These are phyloP conservation scores for Sclerospora graminicola DNA, from an alignment of 352 stramenopile genomes.

Conservation along the genomic window DNA sequence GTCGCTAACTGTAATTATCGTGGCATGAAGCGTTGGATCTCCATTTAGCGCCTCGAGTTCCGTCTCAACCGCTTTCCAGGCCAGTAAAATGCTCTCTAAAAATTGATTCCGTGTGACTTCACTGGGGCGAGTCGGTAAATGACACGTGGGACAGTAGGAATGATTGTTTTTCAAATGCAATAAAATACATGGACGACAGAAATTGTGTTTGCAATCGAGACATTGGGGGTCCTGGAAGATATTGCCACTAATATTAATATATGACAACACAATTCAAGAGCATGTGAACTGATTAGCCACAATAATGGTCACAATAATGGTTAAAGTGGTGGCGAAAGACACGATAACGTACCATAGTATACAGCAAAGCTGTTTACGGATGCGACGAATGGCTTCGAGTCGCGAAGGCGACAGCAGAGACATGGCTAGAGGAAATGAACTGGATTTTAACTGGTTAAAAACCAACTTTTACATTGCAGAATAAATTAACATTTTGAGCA, in stretches of 20 bases:
- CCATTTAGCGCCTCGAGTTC: slow-evolving; percentile 34
- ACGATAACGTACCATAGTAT: slow-evolving; percentile 46
- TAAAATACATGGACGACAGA: slow-evolving; percentile 69
- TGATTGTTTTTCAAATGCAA: slow-evolving; percentile 46
- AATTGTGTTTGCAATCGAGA: slow-evolving; percentile 85
- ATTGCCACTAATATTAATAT: slow-evolving; percentile 28
- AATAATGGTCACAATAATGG: background rate
- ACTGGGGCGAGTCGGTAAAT: slow-evolving; percentile 59
- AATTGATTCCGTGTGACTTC: slow-evolving; percentile 83
- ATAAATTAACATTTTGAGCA: too few species aligned
- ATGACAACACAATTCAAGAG: slow-evolving; percentile 1
- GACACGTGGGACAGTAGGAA: slow-evolving; percentile 55
- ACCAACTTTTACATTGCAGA: too few species aligned
- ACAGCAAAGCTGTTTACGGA: slow-evolving; percentile 73
- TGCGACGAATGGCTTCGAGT: slow-evolving; percentile 51
- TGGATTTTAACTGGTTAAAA: too few species aligned
- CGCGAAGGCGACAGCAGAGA: slow-evolving; percentile 45
- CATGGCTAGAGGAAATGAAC: slow-evolving; percentile 15
- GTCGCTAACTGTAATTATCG: slow-evolving; percentile 18
- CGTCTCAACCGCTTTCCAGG: slow-evolving; percentile 66
- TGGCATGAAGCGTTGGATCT: slow-evolving; percentile 24
- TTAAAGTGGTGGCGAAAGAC: background rate
- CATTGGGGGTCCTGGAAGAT: slow-evolving; percentile 81
- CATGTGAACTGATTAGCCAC: too few species aligned
- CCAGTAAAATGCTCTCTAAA: slow-evolving; percentile 67